phyloP scores from a whole-genome alignment of 169 alveolate species.

The Haemoproteus tartakovskyi region DNA sequence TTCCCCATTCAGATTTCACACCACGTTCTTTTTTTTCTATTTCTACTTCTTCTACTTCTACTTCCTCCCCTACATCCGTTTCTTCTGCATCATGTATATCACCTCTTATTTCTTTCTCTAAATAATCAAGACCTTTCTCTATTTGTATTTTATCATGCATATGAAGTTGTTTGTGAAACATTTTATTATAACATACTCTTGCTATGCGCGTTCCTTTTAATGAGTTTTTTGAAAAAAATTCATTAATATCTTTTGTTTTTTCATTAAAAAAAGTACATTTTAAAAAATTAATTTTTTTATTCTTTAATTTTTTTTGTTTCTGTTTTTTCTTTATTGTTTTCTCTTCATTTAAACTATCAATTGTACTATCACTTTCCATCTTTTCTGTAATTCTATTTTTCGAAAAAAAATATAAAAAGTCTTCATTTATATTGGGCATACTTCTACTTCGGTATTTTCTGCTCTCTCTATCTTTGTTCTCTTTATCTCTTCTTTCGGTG shows the following conservation, averaged over 20 bases:
- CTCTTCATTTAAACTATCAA: constrained; percentile 30
- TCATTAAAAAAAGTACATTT: constrained; percentile 1
- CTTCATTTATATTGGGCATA: constrained; percentile 47
- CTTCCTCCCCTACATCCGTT: too few relatives aligned
- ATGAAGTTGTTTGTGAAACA: background rate
- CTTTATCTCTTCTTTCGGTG: too few relatives aligned
- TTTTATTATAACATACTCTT: background rate
- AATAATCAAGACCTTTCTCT: too few relatives aligned
- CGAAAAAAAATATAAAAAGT: constrained; percentile 27
- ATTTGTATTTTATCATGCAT: constrained; percentile 7
- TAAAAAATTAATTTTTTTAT: constrained; percentile 15
- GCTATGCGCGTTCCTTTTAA: background rate
- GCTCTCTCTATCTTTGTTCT: too few relatives aligned
- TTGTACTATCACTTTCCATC: constrained; percentile 57
- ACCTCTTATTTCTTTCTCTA: too few relatives aligned
- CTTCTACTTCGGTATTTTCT: constrained; percentile 62
- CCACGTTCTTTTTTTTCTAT: too few relatives aligned
- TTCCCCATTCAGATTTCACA: too few relatives aligned
- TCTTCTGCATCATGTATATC: too few relatives aligned
- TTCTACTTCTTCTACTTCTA: too few relatives aligned
- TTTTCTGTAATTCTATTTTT: constrained; percentile 5
- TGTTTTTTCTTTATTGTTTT: constrained; percentile 1
- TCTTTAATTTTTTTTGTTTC: constrained; percentile 16
- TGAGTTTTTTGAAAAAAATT: background rate
- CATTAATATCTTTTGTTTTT: background rate